Base-by-base conservation (phyloP, 257 asterid species). In the Mitragyna speciosa region DNA sequence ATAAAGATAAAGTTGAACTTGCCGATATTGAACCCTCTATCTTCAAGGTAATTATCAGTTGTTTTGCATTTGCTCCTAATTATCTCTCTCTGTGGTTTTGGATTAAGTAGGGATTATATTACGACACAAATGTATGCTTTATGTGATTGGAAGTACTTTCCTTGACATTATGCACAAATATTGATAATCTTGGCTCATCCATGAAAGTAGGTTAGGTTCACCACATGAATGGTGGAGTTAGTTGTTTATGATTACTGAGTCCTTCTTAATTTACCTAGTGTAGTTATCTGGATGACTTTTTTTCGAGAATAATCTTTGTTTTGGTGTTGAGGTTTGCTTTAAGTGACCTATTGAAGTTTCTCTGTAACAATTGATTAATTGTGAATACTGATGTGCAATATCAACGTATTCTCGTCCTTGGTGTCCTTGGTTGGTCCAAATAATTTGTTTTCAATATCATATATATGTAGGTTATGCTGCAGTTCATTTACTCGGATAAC, bases 1-100 rank as follows among this genome's bases (percentile, higher is more conserved):
- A 90, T 31, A 81, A 72, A 26, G 89, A 84, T n/a, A 81, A 75
- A 71, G 90, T 93, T 70, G 93, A 87, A 82, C 82, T 93, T 41
- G 90, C 88, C 79, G 98, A 95, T 84, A 90, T 92, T 80, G 99
- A 95, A 87, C 97, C 98, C 70, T 86, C 90, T 19, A 77, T 93
- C 80, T 95, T 93, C 88, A 91, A 91, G 99, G 98, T 91, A 76
- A 79, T 31, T 66, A 28, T 10, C 19, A 26, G 7, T 33, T 59
- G 8, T 76, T 28, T 56, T 74, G 74, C 59, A 56, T 2, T 47
- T 22, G 48, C 54, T 72, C 47, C 31, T 39, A 77, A 3, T 33
- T 11, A 20, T 28, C n/a, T 48, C 48, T 51, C 52, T 26, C 26
- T 68, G n/a, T n/a, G 16, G 47, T 31, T 64, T 59, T 49, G 48